Conservation (phyloP, 2,329 filamentous ascomycete species). For the Phoma sp. region DNA sequence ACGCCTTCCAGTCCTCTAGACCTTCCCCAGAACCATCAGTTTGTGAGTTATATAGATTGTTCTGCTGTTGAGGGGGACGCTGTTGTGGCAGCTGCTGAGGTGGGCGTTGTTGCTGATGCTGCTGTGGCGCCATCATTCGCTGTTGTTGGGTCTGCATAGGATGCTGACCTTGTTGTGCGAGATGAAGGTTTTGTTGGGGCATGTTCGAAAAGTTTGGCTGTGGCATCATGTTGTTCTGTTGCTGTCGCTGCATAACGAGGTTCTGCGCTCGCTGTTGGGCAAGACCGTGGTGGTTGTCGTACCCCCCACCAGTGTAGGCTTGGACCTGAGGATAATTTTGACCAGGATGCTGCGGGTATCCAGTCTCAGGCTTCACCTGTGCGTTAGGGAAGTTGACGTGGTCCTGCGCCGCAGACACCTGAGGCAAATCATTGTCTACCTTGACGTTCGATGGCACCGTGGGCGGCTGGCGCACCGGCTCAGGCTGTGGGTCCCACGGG, state of each 20-base stretch:
- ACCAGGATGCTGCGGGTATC: constrained; percentile 37
- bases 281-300: constrained; percentile 51
- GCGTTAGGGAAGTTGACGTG: constrained; percentile 42
- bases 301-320: constrained; percentile 46
- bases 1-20: constrained; percentile 62
- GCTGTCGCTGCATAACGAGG: constrained; percentile 51
- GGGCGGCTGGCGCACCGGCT: constrained; percentile 59
- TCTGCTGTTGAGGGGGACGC: constrained; percentile 44
- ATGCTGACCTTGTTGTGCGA: constrained; percentile 32
- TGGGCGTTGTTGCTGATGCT: constrained; percentile 29
- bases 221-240: constrained; percentile 36
- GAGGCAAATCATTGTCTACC: constrained; percentile 40
- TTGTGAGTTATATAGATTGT: constrained; percentile 61
- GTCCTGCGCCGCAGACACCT: constrained; percentile 37
- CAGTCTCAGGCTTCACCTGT: constrained; percentile 61
- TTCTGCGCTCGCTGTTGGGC: constrained; percentile 63
- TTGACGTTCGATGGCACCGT: constrained; percentile 52
- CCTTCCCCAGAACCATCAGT: constrained; percentile 77
- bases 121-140: constrained; percentile 35
- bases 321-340: constrained; percentile 36
- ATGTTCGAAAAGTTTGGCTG: constrained; percentile 31
- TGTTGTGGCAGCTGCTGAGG: constrained; percentile 44
- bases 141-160: constrained; percentile 41
- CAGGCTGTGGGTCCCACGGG: constrained; percentile 83
- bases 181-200: constrained; percentile 22